Conservation (phyloP, 805 yeast species). For the Candida gorgasii region DNA sequence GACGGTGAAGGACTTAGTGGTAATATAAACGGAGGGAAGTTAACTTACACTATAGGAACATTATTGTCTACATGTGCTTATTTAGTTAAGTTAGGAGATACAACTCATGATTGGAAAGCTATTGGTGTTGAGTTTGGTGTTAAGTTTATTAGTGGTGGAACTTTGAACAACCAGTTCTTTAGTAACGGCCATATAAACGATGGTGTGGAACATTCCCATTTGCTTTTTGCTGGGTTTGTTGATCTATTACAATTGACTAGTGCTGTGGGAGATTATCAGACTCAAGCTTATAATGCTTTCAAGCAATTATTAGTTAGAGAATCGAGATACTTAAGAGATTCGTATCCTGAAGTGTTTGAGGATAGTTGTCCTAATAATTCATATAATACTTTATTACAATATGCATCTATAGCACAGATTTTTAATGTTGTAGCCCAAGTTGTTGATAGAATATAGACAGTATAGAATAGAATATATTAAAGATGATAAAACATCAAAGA, state of each 20-base stretch:
- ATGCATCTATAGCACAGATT: conserved; percentile 23
- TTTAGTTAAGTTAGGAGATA: conserved; percentile 15
- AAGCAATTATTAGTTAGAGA: conserved; percentile 21
- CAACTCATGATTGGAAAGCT: conserved; percentile 20
- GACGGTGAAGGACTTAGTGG: conserved; percentile 22
- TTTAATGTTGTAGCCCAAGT: conserved; percentile 20
- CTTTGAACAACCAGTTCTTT: conserved; percentile 19
- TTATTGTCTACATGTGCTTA: conserved; percentile 26
- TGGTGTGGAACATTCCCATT: conserved; percentile 25
- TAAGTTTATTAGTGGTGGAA: conserved; percentile 17
- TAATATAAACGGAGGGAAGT: conserved; percentile 26
- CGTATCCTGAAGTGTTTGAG: conserved; percentile 11
- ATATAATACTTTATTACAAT: conserved; percentile 19
- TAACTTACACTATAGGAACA: conserved; percentile 31
- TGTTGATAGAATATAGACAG: conserved; percentile 17
- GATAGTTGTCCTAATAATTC: conserved; percentile 13
- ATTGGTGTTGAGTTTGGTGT: conserved; percentile 24
- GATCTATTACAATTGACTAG: conserved; percentile 22
- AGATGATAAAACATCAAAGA: conserved; percentile 13
- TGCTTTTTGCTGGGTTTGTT: conserved; percentile 27
- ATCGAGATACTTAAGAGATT: conserved; percentile 20
- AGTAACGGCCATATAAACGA: conserved; percentile 25
- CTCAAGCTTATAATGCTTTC: conserved; percentile 20
- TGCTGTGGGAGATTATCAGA: conserved; percentile 17
- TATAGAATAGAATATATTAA: conserved; percentile 5